Evolutionary conservation across 805 yeast genomes (phyloP), one percentile per base, ranked within the genome.

Genomic region (Candida vartiovaarae): DNA sequence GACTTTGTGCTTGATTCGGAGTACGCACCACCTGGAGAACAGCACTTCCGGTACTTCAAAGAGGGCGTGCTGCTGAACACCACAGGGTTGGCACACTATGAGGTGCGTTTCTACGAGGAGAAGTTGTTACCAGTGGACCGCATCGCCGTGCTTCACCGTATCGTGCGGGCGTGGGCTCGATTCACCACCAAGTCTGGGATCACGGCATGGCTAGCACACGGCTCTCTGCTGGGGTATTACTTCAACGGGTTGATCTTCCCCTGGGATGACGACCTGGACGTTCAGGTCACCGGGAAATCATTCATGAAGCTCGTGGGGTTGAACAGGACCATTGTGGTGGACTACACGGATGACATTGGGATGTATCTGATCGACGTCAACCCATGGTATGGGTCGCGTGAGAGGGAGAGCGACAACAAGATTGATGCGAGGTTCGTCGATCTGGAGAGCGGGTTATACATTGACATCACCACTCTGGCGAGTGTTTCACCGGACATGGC

Each of bases 401-500:
- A 57, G 0, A 68, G 71, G 40, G 79, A 76, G 50, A 83, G 83
- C 1, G 57, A 61, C 9, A 81, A 82, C 54, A 78, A 80, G 53
- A 82, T 83, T 38, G 87, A 82, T 62, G 90, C 85, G 0, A 64
- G 93, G 40, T 80, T 83, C 54, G 77, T 84, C 46, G 90, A 83
- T 59, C 63, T 79, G 9, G 84, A 80, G 51, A 72, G 80, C 4
- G 93, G 91, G 0, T 59, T 81, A 40, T 84, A 79, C 54, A 79
- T 84, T 42, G 93, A 84, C 60, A 77, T 84, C 34, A 84, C 93
- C 0, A 88, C 80, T 1, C 28, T 56, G 23, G 51, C 51, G 34
- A 38, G 52, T 34, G 38, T 52, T 46, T 8, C 41, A 36, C 26
- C 49, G 44, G 43, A 42, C 2, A 30, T 23, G 8, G 43, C 37